A percentile compares a stretch with the other conserved stretches of the same genome.
Evolutionary conservation across 805 yeast genomes (phyloP).

Genomic region (Saccharomycopsis selenospora): DNA sequence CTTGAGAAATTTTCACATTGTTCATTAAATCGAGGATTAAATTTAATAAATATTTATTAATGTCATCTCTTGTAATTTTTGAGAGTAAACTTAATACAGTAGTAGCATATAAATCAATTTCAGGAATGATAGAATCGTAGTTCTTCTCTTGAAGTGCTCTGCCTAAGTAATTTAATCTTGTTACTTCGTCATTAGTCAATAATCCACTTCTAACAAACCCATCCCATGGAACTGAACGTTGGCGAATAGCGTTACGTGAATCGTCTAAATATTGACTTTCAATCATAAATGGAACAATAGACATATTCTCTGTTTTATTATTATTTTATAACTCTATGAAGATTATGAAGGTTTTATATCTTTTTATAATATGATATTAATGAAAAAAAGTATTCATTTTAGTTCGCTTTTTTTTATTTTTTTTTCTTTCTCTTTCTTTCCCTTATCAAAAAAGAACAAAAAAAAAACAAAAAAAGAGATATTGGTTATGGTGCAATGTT

Average conservation of each 20-base stretch:
- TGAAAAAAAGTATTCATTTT: too few species aligned
- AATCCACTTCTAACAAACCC: constrained; percentile 72
- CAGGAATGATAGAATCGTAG: constrained; percentile 34
- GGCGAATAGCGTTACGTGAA: constrained; percentile 58
- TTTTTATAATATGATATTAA: too few species aligned
- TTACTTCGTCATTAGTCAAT: constrained; percentile 62
- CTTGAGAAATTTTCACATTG: constrained; percentile 25
- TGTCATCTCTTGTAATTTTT: constrained; percentile 52
- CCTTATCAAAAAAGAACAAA: too few species aligned
- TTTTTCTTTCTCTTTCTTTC: too few species aligned
- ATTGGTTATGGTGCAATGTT: too few species aligned
- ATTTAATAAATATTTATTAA: constrained; percentile 56
- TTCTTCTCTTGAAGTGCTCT: constrained; percentile 33
- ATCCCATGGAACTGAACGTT: constrained; percentile 87
- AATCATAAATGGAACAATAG: constrained; percentile 25
- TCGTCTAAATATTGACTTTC: constrained; percentile 65
- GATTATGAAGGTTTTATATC: too few species aligned
- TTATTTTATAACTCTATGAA: too few species aligned
- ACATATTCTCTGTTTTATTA: too few species aligned
- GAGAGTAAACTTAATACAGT: constrained; percentile 49
- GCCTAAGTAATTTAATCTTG: constrained; percentile 34
- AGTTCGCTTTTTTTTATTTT: too few species aligned
- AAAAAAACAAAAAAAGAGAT: too few species aligned
- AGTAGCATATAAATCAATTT: constrained; percentile 45
- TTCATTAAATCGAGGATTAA: constrained; percentile 50